Evolutionary conservation across 108 stramenopile species (phyloP).

Genomic region (Mayamaea pseudoterrestris): DNA sequence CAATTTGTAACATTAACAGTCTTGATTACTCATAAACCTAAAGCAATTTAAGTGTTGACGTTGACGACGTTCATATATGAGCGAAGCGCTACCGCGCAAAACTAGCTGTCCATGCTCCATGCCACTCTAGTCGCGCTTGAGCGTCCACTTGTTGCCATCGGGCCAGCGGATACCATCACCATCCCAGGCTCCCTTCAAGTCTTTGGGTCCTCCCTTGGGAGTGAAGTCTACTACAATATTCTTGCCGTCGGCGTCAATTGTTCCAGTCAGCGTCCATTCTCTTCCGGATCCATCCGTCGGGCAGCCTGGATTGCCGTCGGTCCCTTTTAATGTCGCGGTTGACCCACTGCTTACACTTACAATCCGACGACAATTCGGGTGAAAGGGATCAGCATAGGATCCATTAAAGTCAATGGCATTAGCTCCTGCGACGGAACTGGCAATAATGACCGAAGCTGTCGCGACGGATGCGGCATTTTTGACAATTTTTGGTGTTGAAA

Average conservation of each 20-base stretch:
- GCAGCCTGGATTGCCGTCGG: conserved; percentile 38
- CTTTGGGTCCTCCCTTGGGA: conserved; percentile 46
- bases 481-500: not conserved
- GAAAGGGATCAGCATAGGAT: conserved; percentile 26
- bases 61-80: too few species aligned
- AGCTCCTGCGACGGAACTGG: not conserved
- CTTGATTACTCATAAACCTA: too few species aligned
- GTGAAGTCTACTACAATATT: conserved; percentile 39
- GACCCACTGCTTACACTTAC: conserved; percentile 14
- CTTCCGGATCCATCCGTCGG: conserved; percentile 18
- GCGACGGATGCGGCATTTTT: conserved; percentile 4
- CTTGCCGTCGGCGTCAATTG: conserved; percentile 20
- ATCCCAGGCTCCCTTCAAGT: conserved; percentile 27
- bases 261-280: conserved; percentile 12
- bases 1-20: too few species aligned
- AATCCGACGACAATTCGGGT: conserved; percentile 33
- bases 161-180: conserved; percentile 22
- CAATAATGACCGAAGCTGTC: not conserved
- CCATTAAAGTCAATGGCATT: conserved; percentile 28
- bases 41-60: too few species aligned
- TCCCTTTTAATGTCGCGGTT: conserved; percentile 15
- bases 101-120: too few species aligned
- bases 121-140: too few species aligned
- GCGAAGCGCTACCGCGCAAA: too few species aligned
- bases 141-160: conserved; percentile 23